phyloP scores from a whole-genome alignment of 2,329 filamentous ascomycete species.

The Apiospora hydei region DNA sequence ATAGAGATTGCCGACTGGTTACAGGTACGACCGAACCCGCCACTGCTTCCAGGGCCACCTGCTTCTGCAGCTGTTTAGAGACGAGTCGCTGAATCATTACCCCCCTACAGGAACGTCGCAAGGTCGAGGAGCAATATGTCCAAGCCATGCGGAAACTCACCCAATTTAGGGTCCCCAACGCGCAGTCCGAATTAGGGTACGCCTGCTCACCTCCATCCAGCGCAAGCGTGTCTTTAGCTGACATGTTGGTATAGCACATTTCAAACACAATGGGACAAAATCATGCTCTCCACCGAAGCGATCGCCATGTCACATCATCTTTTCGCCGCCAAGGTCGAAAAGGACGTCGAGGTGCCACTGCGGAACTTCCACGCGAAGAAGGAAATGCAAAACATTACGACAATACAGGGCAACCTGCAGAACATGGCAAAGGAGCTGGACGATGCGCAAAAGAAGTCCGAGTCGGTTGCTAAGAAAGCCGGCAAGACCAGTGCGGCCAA shows the following conservation, averaged over 20 bases:
- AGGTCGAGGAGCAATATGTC: slow-evolving; percentile 90
- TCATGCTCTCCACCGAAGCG: slow-evolving; percentile 79
- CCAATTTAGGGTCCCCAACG: slow-evolving; percentile 75
- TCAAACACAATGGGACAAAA: slow-evolving; percentile 86
- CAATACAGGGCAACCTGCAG: slow-evolving; percentile 81
- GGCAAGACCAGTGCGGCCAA: slow-evolving; percentile 78
- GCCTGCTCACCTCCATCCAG: slow-evolving; percentile 39
- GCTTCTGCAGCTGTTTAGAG: slow-evolving; percentile 7
- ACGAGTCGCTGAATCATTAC: slow-evolving; percentile 32
- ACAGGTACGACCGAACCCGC: slow-evolving; percentile 67
- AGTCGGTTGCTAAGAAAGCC: slow-evolving; percentile 83
- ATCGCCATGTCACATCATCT: slow-evolving; percentile 84
- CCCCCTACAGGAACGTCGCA: slow-evolving; percentile 79
- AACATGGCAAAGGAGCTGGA: slow-evolving; percentile 86
- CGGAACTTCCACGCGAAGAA: slow-evolving; percentile 77
- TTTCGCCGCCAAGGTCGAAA: slow-evolving; percentile 82
- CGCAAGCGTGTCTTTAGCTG: neutral
- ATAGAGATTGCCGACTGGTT: slow-evolving; percentile 95
- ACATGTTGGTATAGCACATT: slow-evolving; percentile 73
- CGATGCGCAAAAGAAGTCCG: slow-evolving; percentile 81
- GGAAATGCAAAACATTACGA: slow-evolving; percentile 82
- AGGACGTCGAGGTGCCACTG: slow-evolving; percentile 85
- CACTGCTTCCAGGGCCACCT: slow-evolving; percentile 1
- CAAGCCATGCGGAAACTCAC: slow-evolving; percentile 82
- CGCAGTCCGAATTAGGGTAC: slow-evolving; percentile 86